Evolutionary conservation across 495 filamentous ascomycete species (phyloP).

Genomic region (Neurospora pannonica): DNA sequence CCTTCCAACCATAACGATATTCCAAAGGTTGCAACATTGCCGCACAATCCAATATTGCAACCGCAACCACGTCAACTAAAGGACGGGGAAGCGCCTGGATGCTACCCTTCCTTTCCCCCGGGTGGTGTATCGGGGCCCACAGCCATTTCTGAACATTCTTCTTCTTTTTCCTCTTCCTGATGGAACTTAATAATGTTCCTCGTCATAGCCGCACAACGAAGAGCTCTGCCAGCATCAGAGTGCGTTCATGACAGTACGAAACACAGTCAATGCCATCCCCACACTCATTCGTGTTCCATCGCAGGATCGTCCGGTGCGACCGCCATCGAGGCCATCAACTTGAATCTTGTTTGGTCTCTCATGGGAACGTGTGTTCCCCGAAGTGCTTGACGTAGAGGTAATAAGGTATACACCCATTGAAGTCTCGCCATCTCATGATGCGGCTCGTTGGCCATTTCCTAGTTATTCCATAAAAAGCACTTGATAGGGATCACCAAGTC

Average conservation of each 20-base stretch:
- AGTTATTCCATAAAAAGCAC: background rate
- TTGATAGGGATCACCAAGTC: background rate
- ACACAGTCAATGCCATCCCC: background rate
- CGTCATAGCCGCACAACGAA: background rate
- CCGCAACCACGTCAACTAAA: background rate
- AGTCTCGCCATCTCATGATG: background rate
- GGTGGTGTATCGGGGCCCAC: background rate
- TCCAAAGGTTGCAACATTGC: background rate
- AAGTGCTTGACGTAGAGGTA: background rate
- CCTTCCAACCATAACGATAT: background rate
- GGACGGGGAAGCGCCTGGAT: background rate
- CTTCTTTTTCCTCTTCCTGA: background rate
- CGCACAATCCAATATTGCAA: background rate
- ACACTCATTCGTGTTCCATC: background rate
- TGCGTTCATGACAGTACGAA: background rate
- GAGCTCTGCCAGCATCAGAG: background rate
- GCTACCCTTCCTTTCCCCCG: background rate
- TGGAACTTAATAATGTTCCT: background rate
- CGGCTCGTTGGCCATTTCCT: background rate
- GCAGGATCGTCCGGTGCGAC: background rate
- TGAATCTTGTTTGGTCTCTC: background rate
- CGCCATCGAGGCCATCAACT: background rate
- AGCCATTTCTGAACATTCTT: background rate
- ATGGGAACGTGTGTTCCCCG: background rate
- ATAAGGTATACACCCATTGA: background rate